Percentiles rank a stretch among this genome's conserved stretches.
Evolutionary conservation across 345 rosid genomes (phyloP).

Genomic region (Eucalyptus caleyi): DNA sequence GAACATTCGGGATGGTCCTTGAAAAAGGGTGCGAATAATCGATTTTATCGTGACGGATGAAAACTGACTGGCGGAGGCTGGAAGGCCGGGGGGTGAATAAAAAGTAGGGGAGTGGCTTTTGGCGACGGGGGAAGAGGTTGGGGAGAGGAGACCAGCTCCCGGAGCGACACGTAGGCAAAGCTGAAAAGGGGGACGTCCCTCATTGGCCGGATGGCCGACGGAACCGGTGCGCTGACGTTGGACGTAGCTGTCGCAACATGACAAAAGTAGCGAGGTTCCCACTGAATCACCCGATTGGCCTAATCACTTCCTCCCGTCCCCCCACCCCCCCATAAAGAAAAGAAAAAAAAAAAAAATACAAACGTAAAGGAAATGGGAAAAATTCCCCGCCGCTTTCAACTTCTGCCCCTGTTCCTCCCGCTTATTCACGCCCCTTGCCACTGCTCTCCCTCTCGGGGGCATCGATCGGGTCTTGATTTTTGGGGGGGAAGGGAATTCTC

Average conservation of each 20-base stretch:
- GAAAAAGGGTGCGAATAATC: not conserved
- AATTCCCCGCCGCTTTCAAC: not conserved
- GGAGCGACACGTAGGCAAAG: not conserved
- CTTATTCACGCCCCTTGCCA: not conserved
- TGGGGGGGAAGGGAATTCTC: not conserved
- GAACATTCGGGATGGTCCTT: too few species aligned
- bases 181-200: not conserved
- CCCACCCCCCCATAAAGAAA: not conserved
- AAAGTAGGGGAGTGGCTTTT: not conserved
- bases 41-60: not conserved
- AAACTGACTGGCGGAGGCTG: not conserved
- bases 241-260: not conserved
- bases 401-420: not conserved
- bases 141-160: not conserved
- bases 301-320: slow-evolving; percentile 1
- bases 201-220: not conserved
- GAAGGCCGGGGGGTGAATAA: not conserved
- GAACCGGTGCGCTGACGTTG: not conserved
- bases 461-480: not conserved
- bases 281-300: slow-evolving; percentile 6
- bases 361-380: not conserved
- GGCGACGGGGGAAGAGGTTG: not conserved
- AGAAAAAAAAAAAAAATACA: not conserved
- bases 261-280: not conserved
- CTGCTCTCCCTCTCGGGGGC: not conserved